These are phyloP conservation scores for Globisporangium okanoganense DNA, from an alignment of 352 stramenopile genomes.

Conservation along the genomic window DNA sequence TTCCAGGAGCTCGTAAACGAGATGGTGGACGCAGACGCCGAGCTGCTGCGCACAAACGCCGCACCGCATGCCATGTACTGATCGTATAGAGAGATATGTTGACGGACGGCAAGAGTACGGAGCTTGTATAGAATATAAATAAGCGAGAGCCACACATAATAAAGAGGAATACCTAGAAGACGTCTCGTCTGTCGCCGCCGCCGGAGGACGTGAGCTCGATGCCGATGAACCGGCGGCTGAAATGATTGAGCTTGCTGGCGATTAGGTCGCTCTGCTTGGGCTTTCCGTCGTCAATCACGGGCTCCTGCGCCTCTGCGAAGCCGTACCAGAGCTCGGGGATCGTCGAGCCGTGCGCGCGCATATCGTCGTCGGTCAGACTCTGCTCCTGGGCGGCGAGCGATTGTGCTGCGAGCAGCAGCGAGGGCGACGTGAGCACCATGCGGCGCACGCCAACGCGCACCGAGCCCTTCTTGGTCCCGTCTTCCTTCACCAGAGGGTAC, in stretches of 20 bases:
- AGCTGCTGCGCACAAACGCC: slow-evolving; percentile 19
- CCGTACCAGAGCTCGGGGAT: slow-evolving; percentile 60
- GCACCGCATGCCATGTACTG: slow-evolving; percentile 7
- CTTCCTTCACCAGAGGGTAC: slow-evolving; percentile 58
- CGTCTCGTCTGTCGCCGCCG: slow-evolving; percentile 33
- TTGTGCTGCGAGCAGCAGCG: slow-evolving; percentile 44
- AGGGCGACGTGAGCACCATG: slow-evolving; percentile 48
- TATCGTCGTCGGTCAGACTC: slow-evolving; percentile 47
- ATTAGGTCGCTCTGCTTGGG: slow-evolving; percentile 34
- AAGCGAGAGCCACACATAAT: slow-evolving; percentile 7
- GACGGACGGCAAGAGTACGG: not conserved
- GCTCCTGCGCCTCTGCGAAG: slow-evolving; percentile 39
- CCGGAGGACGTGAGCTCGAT: slow-evolving; percentile 38
- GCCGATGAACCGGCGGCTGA: slow-evolving; percentile 54
- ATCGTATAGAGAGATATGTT: not conserved
- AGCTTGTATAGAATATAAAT: slow-evolving; percentile 10
- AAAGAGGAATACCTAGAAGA: slow-evolving; percentile 35
- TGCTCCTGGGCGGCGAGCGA: slow-evolving; percentile 31
- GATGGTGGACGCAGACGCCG: slow-evolving; percentile 92
- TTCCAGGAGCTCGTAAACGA: slow-evolving; percentile 95
- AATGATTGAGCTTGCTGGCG: slow-evolving; percentile 51
- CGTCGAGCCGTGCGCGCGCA: slow-evolving; percentile 33
- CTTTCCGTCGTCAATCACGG: slow-evolving; percentile 18
- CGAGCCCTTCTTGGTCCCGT: slow-evolving; percentile 51
- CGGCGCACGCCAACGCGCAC: slow-evolving; percentile 48